phyloP scores from a whole-genome alignment of 495 filamentous ascomycete species.

The Rhypophila decipiens region DNA sequence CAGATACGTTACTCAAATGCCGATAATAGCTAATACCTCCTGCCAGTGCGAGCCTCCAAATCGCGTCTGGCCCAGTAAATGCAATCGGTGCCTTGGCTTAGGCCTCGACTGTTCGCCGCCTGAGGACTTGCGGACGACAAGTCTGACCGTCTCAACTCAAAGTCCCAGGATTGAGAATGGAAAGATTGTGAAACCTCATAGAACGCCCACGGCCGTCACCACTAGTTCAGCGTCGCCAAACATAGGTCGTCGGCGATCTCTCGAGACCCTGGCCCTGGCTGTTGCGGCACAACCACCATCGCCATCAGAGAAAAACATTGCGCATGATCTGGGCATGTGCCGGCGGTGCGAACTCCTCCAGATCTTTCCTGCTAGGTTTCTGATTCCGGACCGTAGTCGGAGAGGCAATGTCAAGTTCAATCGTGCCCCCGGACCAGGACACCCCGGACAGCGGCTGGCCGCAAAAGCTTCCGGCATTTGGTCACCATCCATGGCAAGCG shows the following conservation, averaged over 20 bases:
- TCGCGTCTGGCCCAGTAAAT: conserved; percentile 1
- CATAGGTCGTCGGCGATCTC: neutral
- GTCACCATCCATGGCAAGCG: neutral
- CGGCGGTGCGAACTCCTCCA: neutral
- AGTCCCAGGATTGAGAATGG: neutral
- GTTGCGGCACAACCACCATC: neutral
- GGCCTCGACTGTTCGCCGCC: neutral
- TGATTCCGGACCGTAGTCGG: neutral
- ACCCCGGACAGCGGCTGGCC: too few species aligned
- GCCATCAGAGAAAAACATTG: neutral
- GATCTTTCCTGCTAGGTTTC: neutral
- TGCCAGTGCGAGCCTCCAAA: neutral
- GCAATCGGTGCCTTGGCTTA: neutral
- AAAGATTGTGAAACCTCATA: neutral
- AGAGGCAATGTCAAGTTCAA: neutral
- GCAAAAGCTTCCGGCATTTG: neutral
- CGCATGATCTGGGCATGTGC: neutral
- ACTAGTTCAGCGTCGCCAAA: neutral
- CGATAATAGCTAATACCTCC: neutral
- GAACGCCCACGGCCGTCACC: neutral
- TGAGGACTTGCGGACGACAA: neutral
- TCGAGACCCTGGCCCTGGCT: neutral
- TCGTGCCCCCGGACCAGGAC: neutral
- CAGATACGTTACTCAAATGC: too few species aligned
- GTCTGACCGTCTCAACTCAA: neutral